phyloP scores from a whole-genome alignment of 2,329 filamentous ascomycete genomes.

The Fusarium tupiense region DNA sequence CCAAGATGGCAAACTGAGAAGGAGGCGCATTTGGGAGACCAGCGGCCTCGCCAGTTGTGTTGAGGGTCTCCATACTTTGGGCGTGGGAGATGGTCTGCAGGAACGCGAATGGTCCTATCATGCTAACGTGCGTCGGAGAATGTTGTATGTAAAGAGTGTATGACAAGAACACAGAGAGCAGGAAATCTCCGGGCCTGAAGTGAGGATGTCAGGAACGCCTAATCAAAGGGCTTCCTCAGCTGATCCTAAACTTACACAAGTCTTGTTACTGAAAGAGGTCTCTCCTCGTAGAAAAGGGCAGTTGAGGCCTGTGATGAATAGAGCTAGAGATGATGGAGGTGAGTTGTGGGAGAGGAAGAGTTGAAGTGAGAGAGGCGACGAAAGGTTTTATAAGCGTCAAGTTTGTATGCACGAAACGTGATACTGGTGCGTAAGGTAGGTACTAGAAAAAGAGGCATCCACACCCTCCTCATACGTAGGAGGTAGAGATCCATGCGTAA shows the following conservation, averaged over 20 bases:
- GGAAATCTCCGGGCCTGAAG: neutral
- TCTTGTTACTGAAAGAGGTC: neutral
- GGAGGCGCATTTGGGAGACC: constrained; percentile 11
- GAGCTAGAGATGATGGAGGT: neutral
- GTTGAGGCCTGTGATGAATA: neutral
- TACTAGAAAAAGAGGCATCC: constrained; percentile 9
- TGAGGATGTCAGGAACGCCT: neutral
- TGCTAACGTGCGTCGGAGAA: neutral
- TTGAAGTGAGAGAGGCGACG: neutral
- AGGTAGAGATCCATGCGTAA: too few species aligned
- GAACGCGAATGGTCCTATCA: constrained; percentile 19
- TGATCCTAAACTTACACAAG: neutral
- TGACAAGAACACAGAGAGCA: neutral
- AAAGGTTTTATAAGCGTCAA: constrained; percentile 22
- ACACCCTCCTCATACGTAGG: neutral
- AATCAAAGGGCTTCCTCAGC: neutral
- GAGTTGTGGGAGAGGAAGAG: neutral
- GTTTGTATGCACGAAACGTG: neutral
- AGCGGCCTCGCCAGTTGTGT: constrained; percentile 27
- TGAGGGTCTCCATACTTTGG: constrained; percentile 39
- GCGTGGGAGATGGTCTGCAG: constrained; percentile 7
- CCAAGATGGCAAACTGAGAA: constrained; percentile 61
- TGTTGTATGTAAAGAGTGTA: neutral
- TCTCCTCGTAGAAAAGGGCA: neutral
- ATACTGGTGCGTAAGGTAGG: neutral